These are phyloP conservation scores for Diaporthe eres DNA, from an alignment of 2,329 filamentous ascomycete genomes.

Conservation along the genomic window DNA sequence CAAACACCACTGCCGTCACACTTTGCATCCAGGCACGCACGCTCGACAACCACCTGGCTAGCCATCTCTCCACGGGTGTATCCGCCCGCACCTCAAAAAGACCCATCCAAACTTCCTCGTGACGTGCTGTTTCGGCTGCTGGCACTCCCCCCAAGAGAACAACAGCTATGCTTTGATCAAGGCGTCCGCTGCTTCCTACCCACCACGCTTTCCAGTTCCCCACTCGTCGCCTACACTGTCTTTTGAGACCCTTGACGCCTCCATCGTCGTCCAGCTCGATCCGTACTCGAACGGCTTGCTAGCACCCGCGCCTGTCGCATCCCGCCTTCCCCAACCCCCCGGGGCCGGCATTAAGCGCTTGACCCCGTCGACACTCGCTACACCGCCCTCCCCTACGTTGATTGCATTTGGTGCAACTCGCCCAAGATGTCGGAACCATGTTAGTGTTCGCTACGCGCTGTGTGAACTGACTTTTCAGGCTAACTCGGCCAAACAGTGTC, in stretches of 20 bases:
- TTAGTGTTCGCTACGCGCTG: slow-evolving; percentile 1
- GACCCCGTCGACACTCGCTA: slow-evolving; percentile 2
- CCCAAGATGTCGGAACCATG: slow-evolving; percentile 36
- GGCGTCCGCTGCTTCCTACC: slow-evolving; percentile 26
- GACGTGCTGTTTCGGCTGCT: slow-evolving; percentile 37
- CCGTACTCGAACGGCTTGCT: slow-evolving; percentile 5
- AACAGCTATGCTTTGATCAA: slow-evolving; percentile 42
- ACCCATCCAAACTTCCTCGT: slow-evolving; percentile 35
- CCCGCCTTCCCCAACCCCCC: slow-evolving; percentile 1
- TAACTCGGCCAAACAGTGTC: slow-evolving; percentile 58
- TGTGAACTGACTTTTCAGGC: neutral
- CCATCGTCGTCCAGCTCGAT: neutral
- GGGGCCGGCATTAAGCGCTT: slow-evolving; percentile 19
- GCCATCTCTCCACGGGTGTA: slow-evolving; percentile 28
- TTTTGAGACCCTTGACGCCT: slow-evolving; percentile 5
- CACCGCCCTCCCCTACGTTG: slow-evolving; percentile 3
- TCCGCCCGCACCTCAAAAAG: slow-evolving; percentile 33
- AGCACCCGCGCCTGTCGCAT: slow-evolving; percentile 4
- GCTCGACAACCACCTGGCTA: neutral
- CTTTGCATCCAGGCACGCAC: neutral
- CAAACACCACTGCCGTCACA: neutral
- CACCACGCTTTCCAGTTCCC: neutral
- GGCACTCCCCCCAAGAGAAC: slow-evolving; percentile 16
- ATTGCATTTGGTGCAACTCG: slow-evolving; percentile 21
- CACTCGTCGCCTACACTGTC: slow-evolving; percentile 2